Percentiles rank a stretch among this genome's conserved stretches.
Conservation (phyloP, 495 filamentous ascomycete species). For the Articulospora tetracladia region DNA sequence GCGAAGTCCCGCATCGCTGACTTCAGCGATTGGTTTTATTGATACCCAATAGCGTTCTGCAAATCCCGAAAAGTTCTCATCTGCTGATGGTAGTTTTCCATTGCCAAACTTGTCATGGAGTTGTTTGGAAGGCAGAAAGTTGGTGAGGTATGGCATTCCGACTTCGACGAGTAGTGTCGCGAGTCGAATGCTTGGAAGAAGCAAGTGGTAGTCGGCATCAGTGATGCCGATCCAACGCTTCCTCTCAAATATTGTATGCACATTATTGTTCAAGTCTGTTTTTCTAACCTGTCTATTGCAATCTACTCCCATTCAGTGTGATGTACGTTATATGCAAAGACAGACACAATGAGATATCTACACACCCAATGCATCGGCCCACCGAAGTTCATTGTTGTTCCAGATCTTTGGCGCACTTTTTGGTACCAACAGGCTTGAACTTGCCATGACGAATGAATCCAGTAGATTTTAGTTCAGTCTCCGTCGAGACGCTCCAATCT, state of each 20-base stretch:
- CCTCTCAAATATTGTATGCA: slow-evolving; percentile 10
- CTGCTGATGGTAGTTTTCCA: background rate
- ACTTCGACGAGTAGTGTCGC: slow-evolving; percentile 11
- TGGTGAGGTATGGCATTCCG: slow-evolving; percentile 16
- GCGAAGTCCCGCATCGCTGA: background rate
- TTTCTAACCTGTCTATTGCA: background rate
- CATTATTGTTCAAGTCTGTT: background rate
- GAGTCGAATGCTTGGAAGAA: slow-evolving; percentile 17
- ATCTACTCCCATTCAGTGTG: background rate
- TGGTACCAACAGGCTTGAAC: too few species aligned
- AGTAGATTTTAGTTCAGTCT: too few species aligned
- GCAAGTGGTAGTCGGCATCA: slow-evolving; percentile 8
- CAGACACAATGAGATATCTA: background rate
- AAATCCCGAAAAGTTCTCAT: background rate
- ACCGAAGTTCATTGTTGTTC: slow-evolving; percentile 6
- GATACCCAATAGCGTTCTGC: background rate
- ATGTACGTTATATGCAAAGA: too few species aligned
- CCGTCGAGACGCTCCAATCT: too few species aligned
- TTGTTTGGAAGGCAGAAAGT: slow-evolving; percentile 15
- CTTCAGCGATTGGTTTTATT: background rate
- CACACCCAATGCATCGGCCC: slow-evolving; percentile 9
- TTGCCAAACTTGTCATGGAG: background rate
- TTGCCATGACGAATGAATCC: too few species aligned
- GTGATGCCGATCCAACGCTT: slow-evolving; percentile 7
- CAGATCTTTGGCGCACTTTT: slow-evolving; percentile 3